phyloP scores from a whole-genome alignment of 2,329 filamentous ascomycete genomes.

The Aschersonia sp. region DNA sequence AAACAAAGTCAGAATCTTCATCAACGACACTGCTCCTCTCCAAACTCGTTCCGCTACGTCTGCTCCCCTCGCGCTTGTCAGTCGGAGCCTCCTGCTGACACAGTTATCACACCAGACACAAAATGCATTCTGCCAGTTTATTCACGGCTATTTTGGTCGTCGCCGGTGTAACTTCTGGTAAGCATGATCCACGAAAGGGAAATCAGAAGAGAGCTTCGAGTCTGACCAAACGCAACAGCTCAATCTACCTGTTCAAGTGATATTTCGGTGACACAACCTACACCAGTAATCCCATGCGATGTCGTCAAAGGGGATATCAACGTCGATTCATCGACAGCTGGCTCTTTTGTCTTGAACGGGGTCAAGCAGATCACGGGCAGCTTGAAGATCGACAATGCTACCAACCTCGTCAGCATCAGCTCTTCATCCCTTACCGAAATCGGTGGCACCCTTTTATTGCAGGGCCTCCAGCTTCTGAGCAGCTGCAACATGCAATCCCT shows the following conservation, averaged over 20 bases:
- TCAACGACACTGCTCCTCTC: not conserved
- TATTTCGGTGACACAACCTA: constrained; percentile 51
- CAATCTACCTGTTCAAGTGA: constrained; percentile 30
- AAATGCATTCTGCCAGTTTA: constrained; percentile 31
- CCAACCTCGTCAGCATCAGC: constrained; percentile 43
- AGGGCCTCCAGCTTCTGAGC: constrained; percentile 53
- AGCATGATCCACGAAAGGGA: constrained; percentile 7
- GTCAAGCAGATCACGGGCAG: constrained; percentile 40
- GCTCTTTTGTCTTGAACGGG: constrained; percentile 47
- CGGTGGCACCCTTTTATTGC: constrained; percentile 53
- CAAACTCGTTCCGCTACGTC: not conserved
- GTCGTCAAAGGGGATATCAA: constrained; percentile 55
- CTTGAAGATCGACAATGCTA: constrained; percentile 46
- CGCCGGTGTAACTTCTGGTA: constrained; percentile 27
- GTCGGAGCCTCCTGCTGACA: not conserved
- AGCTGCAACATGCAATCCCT: constrained; percentile 54
- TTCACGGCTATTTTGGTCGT: constrained; percentile 30
- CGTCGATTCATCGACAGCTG: constrained; percentile 41
- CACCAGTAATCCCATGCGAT: constrained; percentile 48
- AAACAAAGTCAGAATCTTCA: constrained; percentile 7
- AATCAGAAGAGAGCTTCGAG: not conserved
- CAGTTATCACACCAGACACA: constrained; percentile 14
- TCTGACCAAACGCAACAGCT: constrained; percentile 3
- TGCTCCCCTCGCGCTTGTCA: not conserved
- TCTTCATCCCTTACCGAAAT: constrained; percentile 51